Conservation (phyloP, 306 rosid genomes). For the Glycyrrhiza uralensis region DNA sequence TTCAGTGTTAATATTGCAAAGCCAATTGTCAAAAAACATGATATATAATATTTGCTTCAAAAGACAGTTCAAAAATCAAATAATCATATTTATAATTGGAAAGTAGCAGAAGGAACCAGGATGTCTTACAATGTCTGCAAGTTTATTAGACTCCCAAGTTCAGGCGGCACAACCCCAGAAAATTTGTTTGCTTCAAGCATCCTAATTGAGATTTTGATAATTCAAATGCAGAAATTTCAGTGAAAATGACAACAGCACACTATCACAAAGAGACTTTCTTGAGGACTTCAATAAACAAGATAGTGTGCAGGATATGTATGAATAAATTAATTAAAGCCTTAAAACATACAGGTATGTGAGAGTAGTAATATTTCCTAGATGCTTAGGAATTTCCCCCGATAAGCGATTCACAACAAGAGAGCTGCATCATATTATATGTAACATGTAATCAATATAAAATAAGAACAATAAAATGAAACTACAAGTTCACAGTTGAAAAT, state of each 20-base stretch:
- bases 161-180: slow-evolving; percentile 57
- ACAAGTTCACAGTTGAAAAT: background rate
- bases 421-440: slow-evolving; percentile 35
- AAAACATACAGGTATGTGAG: slow-evolving; percentile 58
- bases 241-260: slow-evolving; percentile 1
- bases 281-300: slow-evolving; percentile 10
- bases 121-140: slow-evolving; percentile 51
- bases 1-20: slow-evolving; percentile 30
- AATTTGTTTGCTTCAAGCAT: slow-evolving; percentile 74
- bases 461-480: slow-evolving; percentile 9
- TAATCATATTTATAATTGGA: background rate
- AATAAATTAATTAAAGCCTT: background rate
- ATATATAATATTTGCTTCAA: slow-evolving; percentile 10
- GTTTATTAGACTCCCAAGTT: slow-evolving; percentile 58
- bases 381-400: slow-evolving; percentile 68
- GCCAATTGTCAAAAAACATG: background rate
- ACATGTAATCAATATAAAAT: slow-evolving; percentile 21
- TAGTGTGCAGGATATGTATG: background rate
- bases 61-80: background rate
- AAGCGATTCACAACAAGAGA: slow-evolving; percentile 70
- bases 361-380: slow-evolving; percentile 55
- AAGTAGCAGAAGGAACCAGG: slow-evolving; percentile 5
- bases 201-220: slow-evolving; percentile 32
- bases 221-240: background rate
- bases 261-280: background rate